These are phyloP conservation scores for Paraconiothyrium brasiliense DNA, from an alignment of 2,329 filamentous ascomycete genomes.

Conservation along the genomic window DNA sequence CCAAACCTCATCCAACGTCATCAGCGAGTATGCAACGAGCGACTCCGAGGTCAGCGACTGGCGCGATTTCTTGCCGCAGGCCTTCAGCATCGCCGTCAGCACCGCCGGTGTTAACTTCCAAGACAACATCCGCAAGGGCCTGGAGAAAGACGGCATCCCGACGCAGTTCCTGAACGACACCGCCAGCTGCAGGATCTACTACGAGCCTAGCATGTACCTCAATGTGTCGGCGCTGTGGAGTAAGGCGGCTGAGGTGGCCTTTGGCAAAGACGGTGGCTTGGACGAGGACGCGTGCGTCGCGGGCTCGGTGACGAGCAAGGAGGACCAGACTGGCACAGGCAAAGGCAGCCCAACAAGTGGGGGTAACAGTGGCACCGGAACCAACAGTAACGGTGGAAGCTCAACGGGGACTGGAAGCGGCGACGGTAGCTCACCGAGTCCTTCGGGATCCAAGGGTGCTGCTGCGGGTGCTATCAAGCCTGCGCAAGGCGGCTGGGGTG, in stretches of 20 bases:
- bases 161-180: constrained; percentile 70
- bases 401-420: constrained; percentile 5
- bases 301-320: constrained; percentile 38
- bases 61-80: constrained; percentile 33
- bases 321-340: constrained; percentile 39
- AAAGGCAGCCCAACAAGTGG: constrained; percentile 28
- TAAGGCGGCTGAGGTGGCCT: constrained; percentile 42
- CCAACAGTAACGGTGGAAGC: constrained; percentile 14
- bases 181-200: constrained; percentile 69
- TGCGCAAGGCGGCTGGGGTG: constrained; percentile 19
- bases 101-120: constrained; percentile 50
- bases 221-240: constrained; percentile 65
- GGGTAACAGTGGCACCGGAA: not conserved
- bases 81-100: constrained; percentile 31
- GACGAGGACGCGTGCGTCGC: constrained; percentile 39
- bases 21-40: constrained; percentile 28
- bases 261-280: constrained; percentile 38
- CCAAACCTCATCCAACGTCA: constrained; percentile 29
- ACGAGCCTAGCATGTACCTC: constrained; percentile 62
- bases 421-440: constrained; percentile 12
- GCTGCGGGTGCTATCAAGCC: constrained; percentile 17
- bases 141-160: constrained; percentile 52
- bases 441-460: constrained; percentile 20
- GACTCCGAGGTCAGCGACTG: constrained; percentile 28
- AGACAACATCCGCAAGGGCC: constrained; percentile 49